Conservation (phyloP, 305 asterid species). For the Withania somnifera region DNA sequence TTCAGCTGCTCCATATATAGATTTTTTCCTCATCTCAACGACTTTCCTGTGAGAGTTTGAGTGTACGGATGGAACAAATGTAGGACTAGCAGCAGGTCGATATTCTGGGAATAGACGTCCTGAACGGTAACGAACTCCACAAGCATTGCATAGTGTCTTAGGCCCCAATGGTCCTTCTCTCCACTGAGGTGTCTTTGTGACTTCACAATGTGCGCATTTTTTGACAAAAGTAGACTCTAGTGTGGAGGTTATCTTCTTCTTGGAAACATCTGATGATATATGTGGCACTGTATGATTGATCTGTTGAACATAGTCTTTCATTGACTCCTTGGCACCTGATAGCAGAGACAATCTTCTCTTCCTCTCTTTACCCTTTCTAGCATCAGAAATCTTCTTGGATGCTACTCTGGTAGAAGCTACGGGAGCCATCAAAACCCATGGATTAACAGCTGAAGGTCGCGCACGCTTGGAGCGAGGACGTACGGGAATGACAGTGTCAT, state of each 20-base stretch:
- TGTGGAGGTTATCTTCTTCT: conserved; percentile 13
- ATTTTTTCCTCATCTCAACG: conserved; percentile 43
- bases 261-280: not conserved
- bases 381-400: conserved; percentile 17
- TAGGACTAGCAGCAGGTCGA: conserved; percentile 64
- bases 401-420: conserved; percentile 12
- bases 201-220: conserved; percentile 59
- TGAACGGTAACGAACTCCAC: conserved; percentile 58
- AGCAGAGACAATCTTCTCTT: conserved; percentile 18
- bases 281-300: conserved; percentile 1
- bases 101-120: conserved; percentile 65
- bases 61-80: conserved; percentile 45
- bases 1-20: not conserved
- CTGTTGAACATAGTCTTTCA: not conserved
- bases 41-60: conserved; percentile 62
- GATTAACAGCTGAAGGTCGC: conserved; percentile 23
- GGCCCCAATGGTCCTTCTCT: conserved; percentile 66
- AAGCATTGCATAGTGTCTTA: conserved; percentile 61
- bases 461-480: conserved; percentile 46
- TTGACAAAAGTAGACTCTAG: conserved; percentile 16
- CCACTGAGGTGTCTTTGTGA: conserved; percentile 61
- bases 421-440: conserved; percentile 35
- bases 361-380: conserved; percentile 18
- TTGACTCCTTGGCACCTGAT: conserved; percentile 6
- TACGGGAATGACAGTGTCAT: conserved; percentile 21